Evolutionary conservation across 768 basidiomycete genomes (phyloP).

Genomic region (Phanerochaete carnosa): DNA sequence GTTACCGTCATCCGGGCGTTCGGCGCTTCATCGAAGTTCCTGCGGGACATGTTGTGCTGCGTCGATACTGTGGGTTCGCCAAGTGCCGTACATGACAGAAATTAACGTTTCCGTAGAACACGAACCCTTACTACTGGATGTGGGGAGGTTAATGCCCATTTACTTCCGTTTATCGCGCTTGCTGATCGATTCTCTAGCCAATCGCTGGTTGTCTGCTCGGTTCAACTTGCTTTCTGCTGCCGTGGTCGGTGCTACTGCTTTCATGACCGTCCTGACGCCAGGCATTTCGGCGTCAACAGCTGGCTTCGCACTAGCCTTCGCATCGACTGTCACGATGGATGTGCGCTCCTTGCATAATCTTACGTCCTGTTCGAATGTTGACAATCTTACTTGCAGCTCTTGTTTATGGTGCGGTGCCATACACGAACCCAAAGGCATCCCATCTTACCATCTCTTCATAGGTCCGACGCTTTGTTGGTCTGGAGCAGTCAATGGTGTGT

Average conservation of each 20-base stretch:
- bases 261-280: slow-evolving; percentile 64
- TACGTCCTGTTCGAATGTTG: not conserved
- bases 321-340: slow-evolving; percentile 70
- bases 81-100: not conserved
- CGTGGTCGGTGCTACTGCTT: slow-evolving; percentile 70
- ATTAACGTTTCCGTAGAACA: slow-evolving; percentile 38
- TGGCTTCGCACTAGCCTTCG: slow-evolving; percentile 85
- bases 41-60: slow-evolving; percentile 79
- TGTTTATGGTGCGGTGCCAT: slow-evolving; percentile 51
- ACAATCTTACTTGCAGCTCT: slow-evolving; percentile 32
- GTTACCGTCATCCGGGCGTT: slow-evolving; percentile 71
- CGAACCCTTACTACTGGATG: slow-evolving; percentile 87
- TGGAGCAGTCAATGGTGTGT: slow-evolving; percentile 89
- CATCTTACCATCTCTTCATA: slow-evolving; percentile 5
- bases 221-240: slow-evolving; percentile 79
- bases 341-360: slow-evolving; percentile 34
- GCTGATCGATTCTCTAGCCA: slow-evolving; percentile 44
- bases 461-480: slow-evolving; percentile 78
- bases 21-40: slow-evolving; percentile 82
- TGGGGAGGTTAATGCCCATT: slow-evolving; percentile 63
- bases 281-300: slow-evolving; percentile 77
- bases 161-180: not conserved
- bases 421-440: not conserved
- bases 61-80: slow-evolving; percentile 65
- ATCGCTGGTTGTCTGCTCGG: slow-evolving; percentile 86